These are phyloP conservation scores for Hibiscus mutabilis DNA, from an alignment of 345 rosid genomes.

Conservation along the genomic window DNA sequence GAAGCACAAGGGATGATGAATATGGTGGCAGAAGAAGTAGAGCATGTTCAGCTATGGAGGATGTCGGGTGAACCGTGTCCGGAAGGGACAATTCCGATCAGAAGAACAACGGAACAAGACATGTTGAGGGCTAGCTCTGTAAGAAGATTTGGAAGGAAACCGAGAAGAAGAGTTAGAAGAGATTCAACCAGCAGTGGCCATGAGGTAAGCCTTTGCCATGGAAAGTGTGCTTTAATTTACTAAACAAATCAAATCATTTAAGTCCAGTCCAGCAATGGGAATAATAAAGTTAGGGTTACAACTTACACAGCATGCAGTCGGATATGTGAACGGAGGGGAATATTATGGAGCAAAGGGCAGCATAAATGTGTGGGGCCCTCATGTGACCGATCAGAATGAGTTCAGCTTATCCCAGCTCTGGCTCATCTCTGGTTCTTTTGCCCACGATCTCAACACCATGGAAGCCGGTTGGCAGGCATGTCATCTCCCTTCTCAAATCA, in stretches of 20 bases:
- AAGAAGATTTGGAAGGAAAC: slow-evolving; percentile 64
- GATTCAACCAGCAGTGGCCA: slow-evolving; percentile 79
- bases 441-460: slow-evolving; percentile 87
- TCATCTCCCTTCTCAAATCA: background rate
- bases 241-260: too few species aligned
- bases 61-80: slow-evolving; percentile 75
- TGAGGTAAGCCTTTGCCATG: slow-evolving; percentile 42
- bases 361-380: slow-evolving; percentile 93
- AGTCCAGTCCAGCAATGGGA: too few species aligned
- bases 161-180: slow-evolving; percentile 53
- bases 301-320: slow-evolving; percentile 78
- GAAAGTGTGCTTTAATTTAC: background rate
- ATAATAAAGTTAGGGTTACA: background rate
- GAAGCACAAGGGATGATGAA: slow-evolving; percentile 10
- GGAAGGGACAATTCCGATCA: slow-evolving; percentile 79
- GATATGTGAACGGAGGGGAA: slow-evolving; percentile 72
- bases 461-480: slow-evolving; percentile 99
- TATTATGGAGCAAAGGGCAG: slow-evolving; percentile 96
- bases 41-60: slow-evolving; percentile 61
- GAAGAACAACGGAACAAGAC: slow-evolving; percentile 85
- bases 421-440: slow-evolving; percentile 94
- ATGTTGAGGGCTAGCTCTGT: slow-evolving; percentile 72
- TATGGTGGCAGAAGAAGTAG: slow-evolving; percentile 22
- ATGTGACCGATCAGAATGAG: slow-evolving; percentile 61
- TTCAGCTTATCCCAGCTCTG: slow-evolving; percentile 93